Percentiles rank a stretch among this genome's conserved stretches.
phyloP scores from a whole-genome alignment of 257 asterid species.

The Solanum chilense region DNA sequence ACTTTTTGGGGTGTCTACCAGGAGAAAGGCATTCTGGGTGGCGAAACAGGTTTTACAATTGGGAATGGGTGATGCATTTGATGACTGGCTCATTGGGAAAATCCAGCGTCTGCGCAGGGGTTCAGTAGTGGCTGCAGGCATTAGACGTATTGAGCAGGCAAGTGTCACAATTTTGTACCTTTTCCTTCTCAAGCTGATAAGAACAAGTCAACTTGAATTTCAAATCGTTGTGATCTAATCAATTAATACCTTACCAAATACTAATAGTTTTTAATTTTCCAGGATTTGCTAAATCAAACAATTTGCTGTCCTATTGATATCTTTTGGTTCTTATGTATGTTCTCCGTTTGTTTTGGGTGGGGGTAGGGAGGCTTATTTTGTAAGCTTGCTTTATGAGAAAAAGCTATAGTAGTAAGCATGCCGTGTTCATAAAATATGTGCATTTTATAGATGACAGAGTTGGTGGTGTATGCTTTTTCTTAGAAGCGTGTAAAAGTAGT shows the following conservation, averaged over 20 bases:
- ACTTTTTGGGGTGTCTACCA: conserved; percentile 6
- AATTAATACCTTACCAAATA: neutral
- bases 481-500: neutral
- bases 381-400: neutral
- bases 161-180: neutral
- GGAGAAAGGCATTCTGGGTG: conserved; percentile 97
- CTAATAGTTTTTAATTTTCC: neutral
- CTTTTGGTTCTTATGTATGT: neutral
- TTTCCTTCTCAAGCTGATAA: neutral
- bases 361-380: neutral
- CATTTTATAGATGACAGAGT: neutral
- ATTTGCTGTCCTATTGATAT: neutral
- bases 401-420: neutral
- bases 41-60: conserved; percentile 92
- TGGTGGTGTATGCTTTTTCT: neutral
- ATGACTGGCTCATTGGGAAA: conserved; percentile 96
- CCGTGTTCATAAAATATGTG: neutral
- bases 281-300: neutral
- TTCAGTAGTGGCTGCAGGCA: conserved; percentile 82
- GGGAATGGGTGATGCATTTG: conserved; percentile 99
- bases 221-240: neutral
- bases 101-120: conserved; percentile 81
- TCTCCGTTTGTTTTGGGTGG: neutral
- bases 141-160: conserved; percentile 83
- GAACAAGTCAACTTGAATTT: neutral